Evolutionary conservation across 2,329 filamentous ascomycete species (phyloP), one percentile per base, ranked within the genome.

Genomic region (Botrytis pseudocinerea): DNA sequence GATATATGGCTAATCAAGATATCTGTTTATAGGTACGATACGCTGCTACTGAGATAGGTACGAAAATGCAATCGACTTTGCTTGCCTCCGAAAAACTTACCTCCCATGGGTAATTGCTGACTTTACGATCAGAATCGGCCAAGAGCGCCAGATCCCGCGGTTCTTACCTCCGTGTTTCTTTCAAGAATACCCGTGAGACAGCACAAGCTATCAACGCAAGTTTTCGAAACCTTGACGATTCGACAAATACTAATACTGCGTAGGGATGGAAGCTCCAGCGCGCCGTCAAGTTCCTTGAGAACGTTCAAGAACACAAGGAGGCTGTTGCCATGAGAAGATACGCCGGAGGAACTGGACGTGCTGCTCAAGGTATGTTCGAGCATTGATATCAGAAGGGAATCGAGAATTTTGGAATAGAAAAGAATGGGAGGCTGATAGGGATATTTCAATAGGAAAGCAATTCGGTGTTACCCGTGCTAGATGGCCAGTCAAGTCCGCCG

Each of bases 401-500:
- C 18, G 22, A 59, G 22, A 60, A 66, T 14, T 22, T 22, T 9
- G 54, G 46, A 2, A 48, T 59, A 48, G 60, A 54, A 2, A 65
- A 62, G 60, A 40, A 62, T 57, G 46, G 22, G 60, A 62, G 74
- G 74, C 79, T 78, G 75, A 80, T 78, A 70, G 72, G 46, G 25
- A 66, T 51, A 35, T 40, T 63, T 70, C 71, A 73, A 79, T 82
- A 98, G 96, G 96, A 89, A 99, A 99, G 91, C 92, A 95, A 87
- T 98, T 96, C 85, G 97, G 97, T 90, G 96, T 98, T 84, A 90
- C 93, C 88, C 94, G 94, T 86, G 97, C 96, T 83, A 94, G 96
- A 89, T 99, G 96, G 95, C 96, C 96, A 88, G 90, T 94, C 86
- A 99, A 99, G 93, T 98, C 95, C 76, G 97, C 97, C 86, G 92